A percentile compares a stretch with the other conserved stretches of the same genome.
phyloP scores from a whole-genome alignment of 148 eudicot species.

The Fallopia convolvulus region DNA sequence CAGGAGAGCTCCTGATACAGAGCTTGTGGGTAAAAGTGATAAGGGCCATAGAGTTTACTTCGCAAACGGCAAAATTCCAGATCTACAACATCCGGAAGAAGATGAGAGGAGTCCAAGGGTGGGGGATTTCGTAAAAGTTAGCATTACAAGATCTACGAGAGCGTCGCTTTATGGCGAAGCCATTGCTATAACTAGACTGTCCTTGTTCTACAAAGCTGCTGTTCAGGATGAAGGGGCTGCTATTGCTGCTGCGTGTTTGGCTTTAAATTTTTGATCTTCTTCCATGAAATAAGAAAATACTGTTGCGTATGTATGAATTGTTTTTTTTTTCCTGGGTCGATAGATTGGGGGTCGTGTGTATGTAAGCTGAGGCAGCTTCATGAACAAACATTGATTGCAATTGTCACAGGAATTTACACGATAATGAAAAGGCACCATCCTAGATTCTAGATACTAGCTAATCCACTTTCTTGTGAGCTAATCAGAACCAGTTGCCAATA shows the following conservation, averaged over 20 bases:
- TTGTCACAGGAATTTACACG: neutral
- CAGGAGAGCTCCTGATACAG: conserved; percentile 84
- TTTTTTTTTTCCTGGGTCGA: too few relatives aligned
- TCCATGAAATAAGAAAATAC: too few relatives aligned
- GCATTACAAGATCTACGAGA: conserved; percentile 54
- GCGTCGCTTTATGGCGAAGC: conserved; percentile 93
- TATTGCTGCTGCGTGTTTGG: conserved; percentile 26
- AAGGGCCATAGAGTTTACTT: conserved; percentile 80
- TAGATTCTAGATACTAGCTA: neutral
- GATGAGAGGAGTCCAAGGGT: conserved; percentile 47
- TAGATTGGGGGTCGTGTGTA: too few relatives aligned
- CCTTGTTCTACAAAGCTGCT: conserved; percentile 53
- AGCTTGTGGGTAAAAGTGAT: conserved; percentile 90
- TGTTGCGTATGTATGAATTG: too few relatives aligned
- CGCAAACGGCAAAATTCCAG: conserved; percentile 39
- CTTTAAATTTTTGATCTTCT: conserved; percentile 20
- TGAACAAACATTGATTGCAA: neutral
- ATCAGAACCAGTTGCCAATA: neutral
- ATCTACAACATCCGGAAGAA: conserved; percentile 25
- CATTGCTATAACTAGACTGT: conserved; percentile 70
- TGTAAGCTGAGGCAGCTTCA: neutral
- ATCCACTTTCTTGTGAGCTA: neutral
- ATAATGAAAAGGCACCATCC: neutral
- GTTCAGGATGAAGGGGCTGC: conserved; percentile 37
- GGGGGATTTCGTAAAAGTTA: conserved; percentile 84